These are phyloP conservation scores for Lumnitzera littorea DNA, from an alignment of 345 rosid genomes.

Conservation along the genomic window DNA sequence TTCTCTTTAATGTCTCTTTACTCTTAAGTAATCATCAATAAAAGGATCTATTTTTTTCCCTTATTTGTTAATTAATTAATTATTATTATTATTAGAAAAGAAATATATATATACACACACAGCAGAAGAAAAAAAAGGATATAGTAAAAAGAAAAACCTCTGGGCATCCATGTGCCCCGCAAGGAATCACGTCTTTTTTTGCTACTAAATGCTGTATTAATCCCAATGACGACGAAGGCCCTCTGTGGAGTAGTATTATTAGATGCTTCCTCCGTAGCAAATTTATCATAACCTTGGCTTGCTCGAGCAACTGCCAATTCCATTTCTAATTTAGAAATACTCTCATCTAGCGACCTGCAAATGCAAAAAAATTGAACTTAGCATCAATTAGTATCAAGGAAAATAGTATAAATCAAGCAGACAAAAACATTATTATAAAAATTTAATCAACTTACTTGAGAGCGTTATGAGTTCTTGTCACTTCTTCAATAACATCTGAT, in stretches of 20 bases:
- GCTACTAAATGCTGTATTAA: slow-evolving; percentile 92
- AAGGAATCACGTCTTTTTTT: slow-evolving; percentile 70
- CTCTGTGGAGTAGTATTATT: slow-evolving; percentile 40
- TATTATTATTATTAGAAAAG: neutral
- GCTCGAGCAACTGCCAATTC: slow-evolving; percentile 47
- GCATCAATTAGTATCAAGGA: neutral
- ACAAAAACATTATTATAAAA: neutral
- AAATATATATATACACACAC: neutral
- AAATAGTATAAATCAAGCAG: neutral
- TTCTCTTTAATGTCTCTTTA: too few relatives aligned
- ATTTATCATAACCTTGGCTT: slow-evolving; percentile 15
- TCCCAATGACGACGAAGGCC: slow-evolving; percentile 79
- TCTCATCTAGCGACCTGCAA: slow-evolving; percentile 57
- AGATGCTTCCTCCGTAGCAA: slow-evolving; percentile 11
- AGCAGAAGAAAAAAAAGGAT: neutral
- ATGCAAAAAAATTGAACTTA: neutral
- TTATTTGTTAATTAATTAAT: too few relatives aligned
- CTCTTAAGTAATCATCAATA: too few relatives aligned
- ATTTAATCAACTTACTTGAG: slow-evolving; percentile 28
- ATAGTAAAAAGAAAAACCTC: slow-evolving; percentile 18
- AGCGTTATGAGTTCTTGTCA: slow-evolving; percentile 62
- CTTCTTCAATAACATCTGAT: slow-evolving; percentile 57
- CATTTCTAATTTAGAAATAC: slow-evolving; percentile 59
- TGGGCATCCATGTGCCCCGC: slow-evolving; percentile 81
- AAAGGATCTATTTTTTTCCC: too few relatives aligned